phyloP scores from a whole-genome alignment of 2,329 filamentous ascomycete genomes.

The Trichoderma atroviride region DNA sequence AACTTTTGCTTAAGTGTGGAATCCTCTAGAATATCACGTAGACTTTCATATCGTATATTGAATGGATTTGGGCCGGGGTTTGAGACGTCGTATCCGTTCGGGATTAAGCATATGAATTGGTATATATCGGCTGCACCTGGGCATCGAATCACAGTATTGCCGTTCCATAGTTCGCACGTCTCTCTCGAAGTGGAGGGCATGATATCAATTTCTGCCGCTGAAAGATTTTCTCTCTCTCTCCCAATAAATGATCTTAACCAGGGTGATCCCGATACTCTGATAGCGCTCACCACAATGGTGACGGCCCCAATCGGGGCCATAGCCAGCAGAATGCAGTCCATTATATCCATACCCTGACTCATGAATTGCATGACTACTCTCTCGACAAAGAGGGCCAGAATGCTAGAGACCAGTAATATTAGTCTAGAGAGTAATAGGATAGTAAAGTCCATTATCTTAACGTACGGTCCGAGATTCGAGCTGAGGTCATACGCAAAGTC shows the following conservation, averaged over 20 bases:
- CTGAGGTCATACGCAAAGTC: too few relatives aligned
- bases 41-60: too few relatives aligned
- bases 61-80: too few relatives aligned
- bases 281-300: constrained; percentile 48
- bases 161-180: constrained; percentile 50
- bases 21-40: too few relatives aligned
- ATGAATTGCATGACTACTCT: constrained; percentile 52
- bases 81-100: too few relatives aligned
- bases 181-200: constrained; percentile 51
- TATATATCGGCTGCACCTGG: constrained; percentile 27
- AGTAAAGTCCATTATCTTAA: too few relatives aligned
- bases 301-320: constrained; percentile 50
- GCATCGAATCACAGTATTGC: constrained; percentile 39
- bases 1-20: too few relatives aligned
- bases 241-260: constrained; percentile 50
- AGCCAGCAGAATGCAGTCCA: constrained; percentile 51
- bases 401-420: not conserved
- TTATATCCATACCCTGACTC: constrained; percentile 44
- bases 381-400: constrained; percentile 46
- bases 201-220: constrained; percentile 46
- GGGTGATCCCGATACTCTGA: constrained; percentile 48
- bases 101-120: constrained; percentile 30
- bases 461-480: too few relatives aligned
- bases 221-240: constrained; percentile 46
- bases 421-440: not conserved